Conservation (phyloP, 306 rosid species). For the Inga leiocalycina region DNA sequence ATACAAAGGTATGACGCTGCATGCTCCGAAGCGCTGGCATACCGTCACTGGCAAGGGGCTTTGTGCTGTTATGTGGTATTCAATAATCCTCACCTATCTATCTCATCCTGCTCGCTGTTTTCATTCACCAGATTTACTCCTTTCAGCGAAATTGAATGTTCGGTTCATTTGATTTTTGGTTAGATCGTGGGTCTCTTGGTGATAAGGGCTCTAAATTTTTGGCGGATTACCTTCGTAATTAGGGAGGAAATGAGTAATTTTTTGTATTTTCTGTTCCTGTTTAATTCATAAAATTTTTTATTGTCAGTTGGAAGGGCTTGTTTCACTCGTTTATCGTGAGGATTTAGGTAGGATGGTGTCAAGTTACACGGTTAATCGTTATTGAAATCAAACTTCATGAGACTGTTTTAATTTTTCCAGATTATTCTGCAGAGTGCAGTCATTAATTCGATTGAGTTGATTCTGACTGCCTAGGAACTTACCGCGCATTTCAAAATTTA, state of each 20-base stretch:
- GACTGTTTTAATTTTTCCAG: background rate
- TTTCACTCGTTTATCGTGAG: background rate
- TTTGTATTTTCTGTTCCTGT: background rate
- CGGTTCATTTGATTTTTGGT: background rate
- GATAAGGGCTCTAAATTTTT: background rate
- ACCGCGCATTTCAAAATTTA: background rate
- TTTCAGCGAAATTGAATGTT: background rate
- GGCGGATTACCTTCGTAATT: background rate
- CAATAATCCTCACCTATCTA: background rate
- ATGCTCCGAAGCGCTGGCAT: slow-evolving; percentile 83
- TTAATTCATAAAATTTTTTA: background rate
- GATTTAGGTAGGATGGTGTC: background rate
- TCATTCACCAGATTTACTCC: background rate
- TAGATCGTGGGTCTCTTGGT: background rate
- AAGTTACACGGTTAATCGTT: background rate
- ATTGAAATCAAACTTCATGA: background rate
- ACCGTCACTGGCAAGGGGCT: slow-evolving; percentile 87
- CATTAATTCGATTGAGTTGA: background rate
- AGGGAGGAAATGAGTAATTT: background rate
- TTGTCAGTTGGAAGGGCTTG: background rate
- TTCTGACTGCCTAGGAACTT: slow-evolving; percentile 3
- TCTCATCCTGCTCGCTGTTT: background rate
- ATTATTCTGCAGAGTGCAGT: background rate
- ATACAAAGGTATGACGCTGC: slow-evolving; percentile 49
- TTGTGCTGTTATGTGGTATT: slow-evolving; percentile 85